phyloP scores from a whole-genome alignment of 768 basidiomycete genomes.

The Mycena floridula region DNA sequence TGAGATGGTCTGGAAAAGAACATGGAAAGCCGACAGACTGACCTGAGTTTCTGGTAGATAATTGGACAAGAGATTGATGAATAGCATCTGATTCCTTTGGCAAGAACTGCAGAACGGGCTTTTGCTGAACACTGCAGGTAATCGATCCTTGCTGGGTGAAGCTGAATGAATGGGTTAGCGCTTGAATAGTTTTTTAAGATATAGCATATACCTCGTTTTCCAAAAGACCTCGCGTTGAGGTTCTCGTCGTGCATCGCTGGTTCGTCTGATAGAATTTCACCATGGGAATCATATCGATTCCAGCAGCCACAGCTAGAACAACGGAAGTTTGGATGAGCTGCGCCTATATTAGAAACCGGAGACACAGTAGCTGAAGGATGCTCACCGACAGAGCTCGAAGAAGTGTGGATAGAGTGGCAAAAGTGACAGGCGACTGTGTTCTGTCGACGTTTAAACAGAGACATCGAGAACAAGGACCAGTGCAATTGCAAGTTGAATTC shows the following conservation, averaged over 20 bases:
- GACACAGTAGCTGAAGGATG: too few relatives aligned
- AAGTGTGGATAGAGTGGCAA: too few relatives aligned
- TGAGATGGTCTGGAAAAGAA: slow-evolving; percentile 1
- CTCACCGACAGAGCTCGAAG: too few relatives aligned
- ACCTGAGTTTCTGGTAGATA: slow-evolving; percentile 79
- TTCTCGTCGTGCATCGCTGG: slow-evolving; percentile 83
- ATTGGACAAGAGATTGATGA: slow-evolving; percentile 81
- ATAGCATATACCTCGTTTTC: slow-evolving; percentile 53
- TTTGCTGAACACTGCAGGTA: slow-evolving; percentile 55
- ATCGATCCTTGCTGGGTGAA: slow-evolving; percentile 60
- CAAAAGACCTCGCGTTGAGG: slow-evolving; percentile 64
- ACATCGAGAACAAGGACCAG: too few relatives aligned
- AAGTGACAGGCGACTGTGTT: too few relatives aligned
- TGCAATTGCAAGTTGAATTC: too few relatives aligned
- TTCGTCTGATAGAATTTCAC: slow-evolving; percentile 79
- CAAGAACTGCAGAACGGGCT: slow-evolving; percentile 82
- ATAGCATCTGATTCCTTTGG: slow-evolving; percentile 87
- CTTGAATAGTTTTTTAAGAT: not conserved
- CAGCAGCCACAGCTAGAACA: slow-evolving; percentile 66
- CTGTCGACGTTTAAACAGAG: too few relatives aligned
- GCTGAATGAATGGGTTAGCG: slow-evolving; percentile 30
- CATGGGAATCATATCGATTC: slow-evolving; percentile 67
- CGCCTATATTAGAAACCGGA: too few relatives aligned
- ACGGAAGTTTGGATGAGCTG: slow-evolving; percentile 51
- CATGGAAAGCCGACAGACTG: slow-evolving; percentile 17